Base-by-base conservation (phyloP, 495 filamentous ascomycete species). In the Barbatosphaeria neglecta region DNA sequence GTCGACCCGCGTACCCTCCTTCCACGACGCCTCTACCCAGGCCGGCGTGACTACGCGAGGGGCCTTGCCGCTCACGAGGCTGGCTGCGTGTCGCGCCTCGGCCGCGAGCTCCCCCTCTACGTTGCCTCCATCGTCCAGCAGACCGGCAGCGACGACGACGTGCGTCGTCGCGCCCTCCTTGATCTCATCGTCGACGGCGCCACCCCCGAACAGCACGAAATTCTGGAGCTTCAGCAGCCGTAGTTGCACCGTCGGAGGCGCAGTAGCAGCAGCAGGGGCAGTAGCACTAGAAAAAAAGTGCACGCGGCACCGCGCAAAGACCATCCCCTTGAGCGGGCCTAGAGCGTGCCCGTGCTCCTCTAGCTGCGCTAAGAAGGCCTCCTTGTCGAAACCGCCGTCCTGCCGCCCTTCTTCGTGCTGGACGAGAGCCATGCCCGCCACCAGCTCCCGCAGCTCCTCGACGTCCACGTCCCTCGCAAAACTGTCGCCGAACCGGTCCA, bases 11-110 rank as follows among this genome's bases (percentile, higher is more conserved):
- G 90, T 95, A 47, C 72, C 72, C 61, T 87, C 82, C 48, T 65
- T 65, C 86, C 90, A 93, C 54, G 85, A 84, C 48, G 87, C 77
- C 42, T 79, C 72, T 1, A 95, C 66, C 92, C 92, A 98, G 17
- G 70, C 67, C 20, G 67, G 51, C 1, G 64, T 77, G 11, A 96
- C 84, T 20, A 94, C 62, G 53, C 89, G 72, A 1, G 90, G 87
- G 15, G 87, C 51, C 41, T 1, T 35, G 10, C 66, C 73, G 38
- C 61, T 58, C 46, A 64, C 54, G 47, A 55, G 49, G 43, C 72
- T 66, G 43, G 77, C 61, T 23, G 49, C 43, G 23, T 67, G 52
- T 46, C 74, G 63, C 23, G 80, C 56, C 20, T 70, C 53, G 5
- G 59, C 67, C 18, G 72, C 62, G 22, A 59, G 44, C 16, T 64